A percentile compares a stretch with the other conserved stretches of the same genome.
phyloP scores from a whole-genome alignment of 2,329 filamentous ascomycete species.

The Calonectria leucothoes region DNA sequence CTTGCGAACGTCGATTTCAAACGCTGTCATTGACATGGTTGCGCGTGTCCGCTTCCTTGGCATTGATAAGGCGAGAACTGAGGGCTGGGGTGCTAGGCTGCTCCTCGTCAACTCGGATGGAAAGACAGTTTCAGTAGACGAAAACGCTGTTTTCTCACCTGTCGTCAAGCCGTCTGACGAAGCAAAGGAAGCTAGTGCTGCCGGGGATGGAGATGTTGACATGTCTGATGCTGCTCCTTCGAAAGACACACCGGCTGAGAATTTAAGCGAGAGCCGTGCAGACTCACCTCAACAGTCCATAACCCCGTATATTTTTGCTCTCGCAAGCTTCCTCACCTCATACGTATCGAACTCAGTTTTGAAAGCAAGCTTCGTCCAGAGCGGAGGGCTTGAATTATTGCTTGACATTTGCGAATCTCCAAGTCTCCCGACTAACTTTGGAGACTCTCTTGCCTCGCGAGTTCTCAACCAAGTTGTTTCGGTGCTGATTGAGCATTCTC shows the following conservation, averaged over 20 bases:
- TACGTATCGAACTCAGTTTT: constrained; percentile 82
- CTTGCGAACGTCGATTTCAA: constrained; percentile 82
- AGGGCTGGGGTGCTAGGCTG: constrained; percentile 83
- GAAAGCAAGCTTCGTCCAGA: constrained; percentile 79
- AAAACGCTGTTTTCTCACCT: constrained; percentile 56
- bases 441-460: constrained; percentile 74
- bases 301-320: constrained; percentile 78
- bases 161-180: constrained; percentile 46
- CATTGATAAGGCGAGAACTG: constrained; percentile 73
- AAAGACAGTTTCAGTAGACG: constrained; percentile 63
- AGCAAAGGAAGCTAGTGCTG: constrained; percentile 52
- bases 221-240: constrained; percentile 68
- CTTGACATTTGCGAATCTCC: constrained; percentile 87
- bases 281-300: constrained; percentile 54
- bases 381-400: constrained; percentile 84
- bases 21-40: constrained; percentile 90
- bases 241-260: constrained; percentile 25
- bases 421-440: constrained; percentile 73
- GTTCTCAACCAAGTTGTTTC: constrained; percentile 81
- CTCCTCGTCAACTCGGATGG: constrained; percentile 71
- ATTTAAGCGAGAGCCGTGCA: constrained; percentile 26
- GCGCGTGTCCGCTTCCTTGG: constrained; percentile 82
- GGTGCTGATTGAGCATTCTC: constrained; percentile 82
- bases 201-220: constrained; percentile 66
- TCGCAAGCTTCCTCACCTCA: constrained; percentile 78